Evolutionary conservation across 2,329 filamentous ascomycete genomes (phyloP), one percentile per base, ranked within the genome.

Genomic region (Aspergillus calidoustus): DNA sequence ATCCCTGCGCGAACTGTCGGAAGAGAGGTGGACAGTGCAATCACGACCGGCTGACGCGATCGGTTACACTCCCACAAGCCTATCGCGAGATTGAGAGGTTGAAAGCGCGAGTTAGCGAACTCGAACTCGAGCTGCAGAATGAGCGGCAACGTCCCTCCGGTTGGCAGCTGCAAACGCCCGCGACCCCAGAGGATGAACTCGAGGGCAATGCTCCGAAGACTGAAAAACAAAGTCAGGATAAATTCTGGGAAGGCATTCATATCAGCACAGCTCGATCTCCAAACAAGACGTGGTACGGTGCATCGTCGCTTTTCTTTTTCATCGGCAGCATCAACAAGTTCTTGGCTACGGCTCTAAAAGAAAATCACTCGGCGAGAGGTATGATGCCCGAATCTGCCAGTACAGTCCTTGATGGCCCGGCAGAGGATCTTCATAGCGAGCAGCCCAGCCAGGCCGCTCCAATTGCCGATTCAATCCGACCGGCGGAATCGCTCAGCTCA

Each of bases 241-340:
- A 68, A 46, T 70, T 67, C 49, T 79, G 76, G 76, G 76, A 79
- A 17, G 74, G 77, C 28, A 76, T 81, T 43, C 73, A 76, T 46
- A 74, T 76, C 7, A 71, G 74, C 19, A 77, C 74, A 1, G 73
- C 77, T 0, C 70, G 74, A 4, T 74, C 63, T 2, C 48, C 63
- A 2, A 53, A 65, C 4, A 61, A 74, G 1, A 74, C 72, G 11
- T 82, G 76, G 66, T 83, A 80, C 65, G 82, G 81, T 2, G 75
- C 79, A 0, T 76, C 80, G 2, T 83, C 82, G 5, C 66, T 74
- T 13, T 78, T 77, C 62, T 83, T 80, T 69, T 83, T 82, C 65
- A 77, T 82, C 55, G 71, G 72, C 17, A 76, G 79, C 38, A 75
- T 83, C 58, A 77, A 71, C 15, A 63, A 66, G 7, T 81, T 76